Evolutionary conservation across 306 rosid species (phyloP).

Genomic region (Quercus suber): DNA sequence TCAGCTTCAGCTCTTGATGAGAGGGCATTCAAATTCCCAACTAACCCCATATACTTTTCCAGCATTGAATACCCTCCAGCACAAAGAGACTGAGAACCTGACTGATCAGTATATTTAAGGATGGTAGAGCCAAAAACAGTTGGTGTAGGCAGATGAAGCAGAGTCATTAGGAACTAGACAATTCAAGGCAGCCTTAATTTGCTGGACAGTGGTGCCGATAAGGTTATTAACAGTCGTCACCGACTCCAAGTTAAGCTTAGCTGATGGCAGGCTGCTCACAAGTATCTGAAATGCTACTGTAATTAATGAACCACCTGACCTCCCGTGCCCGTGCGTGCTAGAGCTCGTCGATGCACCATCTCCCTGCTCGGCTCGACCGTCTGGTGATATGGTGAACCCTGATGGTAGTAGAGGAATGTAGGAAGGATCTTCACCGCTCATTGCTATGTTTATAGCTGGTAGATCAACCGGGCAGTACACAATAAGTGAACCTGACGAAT

Average conservation of each 20-base stretch:
- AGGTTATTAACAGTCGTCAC: conserved; percentile 83
- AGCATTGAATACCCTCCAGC: conserved; percentile 51
- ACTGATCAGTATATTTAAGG: conserved; percentile 54
- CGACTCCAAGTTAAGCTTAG: conserved; percentile 83
- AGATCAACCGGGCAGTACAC: conserved; percentile 88
- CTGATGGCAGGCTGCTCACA: conserved; percentile 76
- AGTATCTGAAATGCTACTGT: conserved; percentile 89
- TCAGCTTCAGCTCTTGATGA: conserved; percentile 53
- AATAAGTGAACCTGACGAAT: conserved; percentile 78
- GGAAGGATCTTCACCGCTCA: conserved; percentile 94
- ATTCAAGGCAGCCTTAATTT: conserved; percentile 81
- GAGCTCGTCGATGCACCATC: conserved; percentile 66
- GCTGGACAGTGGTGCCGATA: conserved; percentile 78
- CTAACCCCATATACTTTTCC: conserved; percentile 52
- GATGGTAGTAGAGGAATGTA: conserved; percentile 82
- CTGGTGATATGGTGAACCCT: conserved; percentile 73
- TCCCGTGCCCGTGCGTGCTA: conserved; percentile 20
- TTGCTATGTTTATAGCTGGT: conserved; percentile 75
- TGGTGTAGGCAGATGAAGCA: background rate
- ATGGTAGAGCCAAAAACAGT: conserved; percentile 20
- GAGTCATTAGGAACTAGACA: conserved; percentile 57
- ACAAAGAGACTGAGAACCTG: conserved; percentile 28
- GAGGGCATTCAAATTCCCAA: conserved; percentile 70
- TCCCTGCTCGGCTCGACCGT: conserved; percentile 44
- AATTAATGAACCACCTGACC: conserved; percentile 55